Conservation (phyloP, 371 early-diverging fungal species). For the Circinella minor region DNA sequence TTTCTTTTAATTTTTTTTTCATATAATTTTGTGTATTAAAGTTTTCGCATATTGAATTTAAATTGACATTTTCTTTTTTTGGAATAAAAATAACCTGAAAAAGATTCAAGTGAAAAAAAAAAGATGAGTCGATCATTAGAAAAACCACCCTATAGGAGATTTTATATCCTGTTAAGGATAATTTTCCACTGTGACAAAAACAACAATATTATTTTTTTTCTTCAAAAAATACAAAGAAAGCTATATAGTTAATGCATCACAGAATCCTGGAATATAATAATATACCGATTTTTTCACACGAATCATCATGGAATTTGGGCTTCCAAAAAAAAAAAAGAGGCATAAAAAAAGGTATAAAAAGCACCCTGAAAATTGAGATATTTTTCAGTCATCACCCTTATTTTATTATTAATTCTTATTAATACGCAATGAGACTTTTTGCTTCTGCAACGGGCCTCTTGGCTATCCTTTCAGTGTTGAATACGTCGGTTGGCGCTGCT, state of each 20-base stretch:
- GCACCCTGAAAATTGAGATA: not conserved
- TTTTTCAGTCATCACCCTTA: too few relatives aligned
- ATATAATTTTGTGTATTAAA: too few relatives aligned
- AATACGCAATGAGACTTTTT: not conserved
- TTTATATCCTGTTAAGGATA: not conserved
- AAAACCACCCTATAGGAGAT: not conserved
- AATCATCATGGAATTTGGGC: too few relatives aligned
- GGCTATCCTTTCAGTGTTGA: not conserved
- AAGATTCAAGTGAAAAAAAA: not conserved
- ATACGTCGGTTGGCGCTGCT: not conserved
- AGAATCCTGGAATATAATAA: too few relatives aligned
- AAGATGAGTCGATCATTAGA: not conserved
- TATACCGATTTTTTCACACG: too few relatives aligned
- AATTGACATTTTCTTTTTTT: not conserved
- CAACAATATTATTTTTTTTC: too few relatives aligned
- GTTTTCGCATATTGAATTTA: too few relatives aligned
- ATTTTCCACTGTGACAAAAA: not conserved
- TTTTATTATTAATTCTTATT: not conserved
- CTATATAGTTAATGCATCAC: too few relatives aligned
- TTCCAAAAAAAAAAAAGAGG: too few relatives aligned
- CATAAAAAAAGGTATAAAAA: not conserved
- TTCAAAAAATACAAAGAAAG: too few relatives aligned
- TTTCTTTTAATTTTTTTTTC: too few relatives aligned
- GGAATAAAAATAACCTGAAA: not conserved
- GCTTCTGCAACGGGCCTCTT: constrained; percentile 2